Percentiles rank a stretch among this genome's conserved stretches.
Conservation (phyloP, 2,329 filamentous ascomycete species). For the Lojkania enalia region DNA sequence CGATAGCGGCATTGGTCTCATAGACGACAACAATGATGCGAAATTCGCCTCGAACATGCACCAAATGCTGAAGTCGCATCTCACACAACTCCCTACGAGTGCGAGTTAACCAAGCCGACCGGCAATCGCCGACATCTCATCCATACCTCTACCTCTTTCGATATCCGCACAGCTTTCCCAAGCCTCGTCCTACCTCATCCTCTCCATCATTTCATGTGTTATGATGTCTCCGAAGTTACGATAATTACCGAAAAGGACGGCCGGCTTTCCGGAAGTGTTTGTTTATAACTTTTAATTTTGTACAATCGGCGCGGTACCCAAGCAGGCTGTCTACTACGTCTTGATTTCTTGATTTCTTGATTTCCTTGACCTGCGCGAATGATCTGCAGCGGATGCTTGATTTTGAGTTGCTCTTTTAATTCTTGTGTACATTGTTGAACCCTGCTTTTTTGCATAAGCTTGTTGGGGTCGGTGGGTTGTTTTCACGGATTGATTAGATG, state of each 20-base stretch:
- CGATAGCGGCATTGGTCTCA: constrained; percentile 40
- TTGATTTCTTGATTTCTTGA: background rate
- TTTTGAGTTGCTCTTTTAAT: no score
- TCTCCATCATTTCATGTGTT: constrained; percentile 19
- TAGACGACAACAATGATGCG: constrained; percentile 41
- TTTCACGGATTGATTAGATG: no score
- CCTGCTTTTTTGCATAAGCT: no score
- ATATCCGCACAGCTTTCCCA: background rate
- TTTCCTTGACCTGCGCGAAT: no score
- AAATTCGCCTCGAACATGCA: constrained; percentile 34
- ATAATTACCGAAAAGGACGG: constrained; percentile 28
- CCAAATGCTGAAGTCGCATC: constrained; percentile 18
- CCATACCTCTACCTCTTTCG: background rate
- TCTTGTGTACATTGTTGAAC: no score
- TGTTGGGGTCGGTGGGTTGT: no score
- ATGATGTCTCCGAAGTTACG: constrained; percentile 40
- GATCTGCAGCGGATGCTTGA: no score
- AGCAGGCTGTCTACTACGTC: background rate
- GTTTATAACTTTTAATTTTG: constrained; percentile 24
- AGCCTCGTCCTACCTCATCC: background rate
- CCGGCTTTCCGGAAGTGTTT: constrained; percentile 29
- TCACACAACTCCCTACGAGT: constrained; percentile 25
- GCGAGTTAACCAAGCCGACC: constrained; percentile 8
- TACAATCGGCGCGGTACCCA: constrained; percentile 6
- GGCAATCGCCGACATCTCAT: background rate